phyloP scores from a whole-genome alignment of 495 filamentous ascomycete species.

The Halenospora varia region DNA sequence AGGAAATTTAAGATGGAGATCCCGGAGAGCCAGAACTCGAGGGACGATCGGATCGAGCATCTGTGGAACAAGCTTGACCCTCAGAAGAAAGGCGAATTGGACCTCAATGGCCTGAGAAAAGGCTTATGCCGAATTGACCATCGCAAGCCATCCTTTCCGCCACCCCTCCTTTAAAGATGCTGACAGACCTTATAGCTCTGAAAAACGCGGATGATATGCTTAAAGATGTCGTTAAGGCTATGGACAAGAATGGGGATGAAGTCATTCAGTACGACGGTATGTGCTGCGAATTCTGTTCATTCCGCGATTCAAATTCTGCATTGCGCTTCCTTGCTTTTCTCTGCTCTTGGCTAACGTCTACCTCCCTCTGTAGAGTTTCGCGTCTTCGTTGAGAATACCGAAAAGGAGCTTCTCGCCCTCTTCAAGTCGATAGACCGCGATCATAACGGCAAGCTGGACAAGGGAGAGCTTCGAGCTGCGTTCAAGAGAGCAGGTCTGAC shows the following conservation, averaged over 20 bases:
- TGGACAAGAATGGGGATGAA: slow-evolving; percentile 85
- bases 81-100: slow-evolving; percentile 69
- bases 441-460: slow-evolving; percentile 83
- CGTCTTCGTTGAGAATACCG: slow-evolving; percentile 79
- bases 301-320: background rate
- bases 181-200: slow-evolving; percentile 54
- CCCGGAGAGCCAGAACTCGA: slow-evolving; percentile 64
- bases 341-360: no score
- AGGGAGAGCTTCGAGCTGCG: slow-evolving; percentile 71
- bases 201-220: slow-evolving; percentile 93
- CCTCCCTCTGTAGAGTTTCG: slow-evolving; percentile 66
- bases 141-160: slow-evolving; percentile 56
- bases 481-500: slow-evolving; percentile 74
- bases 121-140: slow-evolving; percentile 89
- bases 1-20: slow-evolving; percentile 30
- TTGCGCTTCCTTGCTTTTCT: background rate
- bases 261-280: slow-evolving; percentile 85
- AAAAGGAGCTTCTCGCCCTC: slow-evolving; percentile 72
- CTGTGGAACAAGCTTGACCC: slow-evolving; percentile 81
- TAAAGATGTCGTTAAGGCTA: slow-evolving; percentile 66
- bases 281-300: slow-evolving; percentile 3
- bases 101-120: slow-evolving; percentile 75
- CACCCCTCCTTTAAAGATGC: background rate
- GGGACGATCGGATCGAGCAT: slow-evolving; percentile 70
- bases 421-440: slow-evolving; percentile 88